Evolutionary conservation across 176 grass and related monocot genomes (phyloP), one percentile per base, ranked within the genome.

Genomic region (Zea luxurians): DNA sequence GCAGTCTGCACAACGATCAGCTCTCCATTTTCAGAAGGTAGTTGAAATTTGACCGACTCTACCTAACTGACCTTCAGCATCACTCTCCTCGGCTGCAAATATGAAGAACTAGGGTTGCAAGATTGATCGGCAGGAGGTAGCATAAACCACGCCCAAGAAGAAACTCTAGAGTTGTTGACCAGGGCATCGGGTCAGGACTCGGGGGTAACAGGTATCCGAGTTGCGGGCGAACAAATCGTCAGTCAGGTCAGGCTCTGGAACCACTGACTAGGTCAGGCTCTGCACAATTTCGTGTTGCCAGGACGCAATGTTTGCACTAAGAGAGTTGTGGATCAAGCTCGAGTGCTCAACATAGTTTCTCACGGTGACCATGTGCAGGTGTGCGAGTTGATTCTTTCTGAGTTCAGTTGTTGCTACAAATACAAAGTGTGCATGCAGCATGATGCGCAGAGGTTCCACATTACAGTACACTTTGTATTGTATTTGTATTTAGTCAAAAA

Each of bases 91-190:
- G 43, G 13, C 16, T 27, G 27, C 70, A 15, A 48, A 57, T 64
- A 80, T 2, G 47, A 38, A 8, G 17, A 66, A 10, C 48, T 57
- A 47, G 34, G 49, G 49, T 42, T 21, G 77, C 42, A 61, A 59
- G 69, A 61, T 59, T 47, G 44, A 44, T 80, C 36, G 15, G 75
- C 46, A 77, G 8, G 41, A 62, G 20, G 10, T 5, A 34, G 42
- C 20, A 66, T 45, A 68, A 7, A 46, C 6, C 27, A 66, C 27
- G 73, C 67, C 70, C 55, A 71, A 64, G 47, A 82, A 64, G 47
- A 82, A 71, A 80, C 63, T 58, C 63, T 53, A 61, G 8, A 36
- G 15, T 52, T 57, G 58, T 78, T 78, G 44, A 67, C 48, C n/a
- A 17, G 4, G 3, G 55, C n/a, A 53, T 27, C 20, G 27, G 27